Percentiles rank a stretch among this genome's conserved stretches.
Evolutionary conservation across 306 rosid genomes (phyloP).

Genomic region (Cicer pinnatifidum): DNA sequence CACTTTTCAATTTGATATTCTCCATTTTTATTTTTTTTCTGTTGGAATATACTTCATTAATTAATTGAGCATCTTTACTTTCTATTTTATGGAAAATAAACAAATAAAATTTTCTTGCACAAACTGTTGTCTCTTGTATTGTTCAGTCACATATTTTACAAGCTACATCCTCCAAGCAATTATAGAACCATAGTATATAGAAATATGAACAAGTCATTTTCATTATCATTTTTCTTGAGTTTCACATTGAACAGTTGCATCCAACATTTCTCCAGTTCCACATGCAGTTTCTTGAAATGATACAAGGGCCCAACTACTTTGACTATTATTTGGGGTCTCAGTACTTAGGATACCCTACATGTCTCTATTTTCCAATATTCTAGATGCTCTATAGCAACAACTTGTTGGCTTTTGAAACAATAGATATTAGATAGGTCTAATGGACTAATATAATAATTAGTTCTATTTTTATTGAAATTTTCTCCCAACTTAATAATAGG

Average conservation of each 20-base stretch:
- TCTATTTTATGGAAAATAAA: conserved; percentile 33
- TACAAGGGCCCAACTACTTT: conserved; percentile 53
- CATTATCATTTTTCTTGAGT: conserved; percentile 44
- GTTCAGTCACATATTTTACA: not conserved
- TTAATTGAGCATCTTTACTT: not conserved
- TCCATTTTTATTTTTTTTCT: conserved; percentile 35
- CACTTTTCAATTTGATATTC: not conserved
- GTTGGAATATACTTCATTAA: conserved; percentile 30
- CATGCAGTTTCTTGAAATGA: conserved; percentile 51
- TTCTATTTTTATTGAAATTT: conserved; percentile 2
- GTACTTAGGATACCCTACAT: conserved; percentile 50
- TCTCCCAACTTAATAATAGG: not conserved
- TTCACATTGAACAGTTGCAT: conserved; percentile 47
- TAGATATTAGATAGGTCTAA: not conserved
- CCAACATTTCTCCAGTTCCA: conserved; percentile 46
- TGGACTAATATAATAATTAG: conserved; percentile 32
- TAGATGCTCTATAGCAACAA: conserved; percentile 19
- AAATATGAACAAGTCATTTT: conserved; percentile 40
- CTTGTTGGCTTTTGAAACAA: conserved; percentile 40
- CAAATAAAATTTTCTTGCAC: conserved; percentile 17
- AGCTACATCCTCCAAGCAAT: conserved; percentile 40
- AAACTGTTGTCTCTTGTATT: conserved; percentile 40
- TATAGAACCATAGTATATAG: conserved; percentile 23
- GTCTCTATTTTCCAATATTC: conserved; percentile 38
- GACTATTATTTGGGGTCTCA: conserved; percentile 43